Base-by-base conservation (phyloP, 257 asterid genomes). In the Verbascum thapsus region DNA sequence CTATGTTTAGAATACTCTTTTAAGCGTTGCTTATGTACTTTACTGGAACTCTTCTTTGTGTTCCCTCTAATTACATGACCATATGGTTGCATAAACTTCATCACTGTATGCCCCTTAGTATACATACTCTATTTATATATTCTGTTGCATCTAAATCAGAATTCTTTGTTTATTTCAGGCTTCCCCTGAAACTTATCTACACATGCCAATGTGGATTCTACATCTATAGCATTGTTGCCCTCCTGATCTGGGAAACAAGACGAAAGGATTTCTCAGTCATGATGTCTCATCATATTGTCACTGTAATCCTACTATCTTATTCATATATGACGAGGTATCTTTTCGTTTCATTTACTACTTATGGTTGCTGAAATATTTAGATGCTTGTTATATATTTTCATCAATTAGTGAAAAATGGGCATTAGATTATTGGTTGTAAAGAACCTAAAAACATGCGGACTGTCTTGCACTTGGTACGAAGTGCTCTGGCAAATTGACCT, bases 161-260 rank as follows among this genome's bases (percentile, higher is more conserved):
- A 55, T 34, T 64, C 13, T 6, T 66, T 72, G 51, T 19, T 59
- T 59, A 64, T 76, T 67, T 66, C 82, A 86, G 96, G 89, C 71
- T 75, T 75, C 61, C 94, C 30, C 23, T 92, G 58, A 79, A 70
- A 61, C 82, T 86, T 48, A 61, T 85, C 66, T 92, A 92, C 78
- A 86, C 89, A 95, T 92, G 97, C 75, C 94, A 92, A 76, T 89
- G 96, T 62, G 98, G 98, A 39, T 92, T 86, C 85, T 92, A 92
- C 83, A 45, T 68, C 63, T 89, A 87, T 61, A 78, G 96, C 77
- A 87, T 83, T 65, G 80, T 81, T 69, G 95, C 99, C 38, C 97
- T 89, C 43, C 81, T 92, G 51, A 67, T 83, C 30, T 89, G 97
- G 96, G 99, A 92, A 74, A 92, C 99, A 15, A 86, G 99, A 9